Evolutionary conservation across 441 rosid species (phyloP).

Genomic region (Viola pubescens): DNA sequence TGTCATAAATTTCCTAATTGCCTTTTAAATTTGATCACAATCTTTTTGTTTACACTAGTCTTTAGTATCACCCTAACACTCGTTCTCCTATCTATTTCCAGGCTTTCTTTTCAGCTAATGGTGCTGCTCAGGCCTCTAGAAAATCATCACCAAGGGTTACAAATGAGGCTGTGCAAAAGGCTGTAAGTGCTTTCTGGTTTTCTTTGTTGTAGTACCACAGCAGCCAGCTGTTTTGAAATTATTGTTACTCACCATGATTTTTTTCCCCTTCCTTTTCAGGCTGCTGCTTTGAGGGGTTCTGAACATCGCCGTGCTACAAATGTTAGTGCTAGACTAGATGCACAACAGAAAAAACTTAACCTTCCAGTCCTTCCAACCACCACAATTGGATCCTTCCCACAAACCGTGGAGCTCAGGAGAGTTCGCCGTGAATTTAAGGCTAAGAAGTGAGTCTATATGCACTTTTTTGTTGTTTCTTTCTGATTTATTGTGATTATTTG

Average conservation of each 20-base stretch:
- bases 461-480: neutral
- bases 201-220: neutral
- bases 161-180: conserved; percentile 90
- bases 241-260: conserved; percentile 6
- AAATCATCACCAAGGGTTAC: conserved; percentile 85
- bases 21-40: neutral
- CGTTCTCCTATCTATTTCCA: conserved; percentile 21
- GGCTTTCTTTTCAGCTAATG: conserved; percentile 74
- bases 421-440: conserved; percentile 98
- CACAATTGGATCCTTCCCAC: conserved; percentile 96
- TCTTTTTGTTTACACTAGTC: neutral
- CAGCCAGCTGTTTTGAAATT: neutral
- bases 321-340: conserved; percentile 81
- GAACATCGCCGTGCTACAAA: conserved; percentile 86
- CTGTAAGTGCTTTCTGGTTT: conserved; percentile 42
- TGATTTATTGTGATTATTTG: neutral
- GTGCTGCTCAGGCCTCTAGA: conserved; percentile 81
- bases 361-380: conserved; percentile 96
- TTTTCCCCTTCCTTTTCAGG: conserved; percentile 39
- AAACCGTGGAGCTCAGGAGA: conserved; percentile 82
- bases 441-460: conserved; percentile 60
- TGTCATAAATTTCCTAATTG: neutral
- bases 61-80: conserved; percentile 6
- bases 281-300: conserved; percentile 85
- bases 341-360: conserved; percentile 94